These are phyloP conservation scores for Hortiboletus campestris DNA, from an alignment of 768 basidiomycete genomes.

Conservation along the genomic window DNA sequence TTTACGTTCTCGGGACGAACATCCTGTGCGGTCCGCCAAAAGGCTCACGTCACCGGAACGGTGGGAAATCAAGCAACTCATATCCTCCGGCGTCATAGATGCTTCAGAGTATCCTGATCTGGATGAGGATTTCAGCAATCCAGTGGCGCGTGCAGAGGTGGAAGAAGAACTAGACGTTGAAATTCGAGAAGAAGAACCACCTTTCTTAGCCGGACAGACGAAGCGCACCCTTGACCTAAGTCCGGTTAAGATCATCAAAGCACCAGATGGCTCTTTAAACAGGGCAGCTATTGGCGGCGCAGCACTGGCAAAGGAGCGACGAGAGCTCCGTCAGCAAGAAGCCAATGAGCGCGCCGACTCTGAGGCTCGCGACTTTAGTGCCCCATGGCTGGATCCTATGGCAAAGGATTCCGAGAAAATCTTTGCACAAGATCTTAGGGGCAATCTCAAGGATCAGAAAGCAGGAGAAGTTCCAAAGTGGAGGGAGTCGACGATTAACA, in stretches of 20 bases:
- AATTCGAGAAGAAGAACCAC: constrained; percentile 93
- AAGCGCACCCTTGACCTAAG: constrained; percentile 93
- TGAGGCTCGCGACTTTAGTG: constrained; percentile 89
- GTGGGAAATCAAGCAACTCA: constrained; percentile 99
- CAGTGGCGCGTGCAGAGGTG: constrained; percentile 76
- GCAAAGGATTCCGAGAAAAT: constrained; percentile 79
- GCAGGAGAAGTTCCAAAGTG: constrained; percentile 82
- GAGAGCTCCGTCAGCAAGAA: constrained; percentile 92
- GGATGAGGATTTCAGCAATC: constrained; percentile 80
- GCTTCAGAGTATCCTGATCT: constrained; percentile 94
- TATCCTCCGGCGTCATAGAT: constrained; percentile 89
- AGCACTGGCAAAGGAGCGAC: constrained; percentile 89
- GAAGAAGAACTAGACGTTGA: constrained; percentile 98
- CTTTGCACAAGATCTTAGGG: constrained; percentile 91
- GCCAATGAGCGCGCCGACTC: constrained; percentile 93
- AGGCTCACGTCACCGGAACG: constrained; percentile 94
- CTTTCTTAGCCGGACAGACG: constrained; percentile 95
- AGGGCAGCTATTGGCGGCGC: constrained; percentile 93
- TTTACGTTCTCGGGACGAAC: constrained; percentile 53
- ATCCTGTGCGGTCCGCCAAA: constrained; percentile 71
- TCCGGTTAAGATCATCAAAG: constrained; percentile 97
- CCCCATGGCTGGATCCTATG: constrained; percentile 99
- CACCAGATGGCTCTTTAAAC: constrained; percentile 96
- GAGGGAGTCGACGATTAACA: constrained; percentile 92
- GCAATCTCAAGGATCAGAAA: constrained; percentile 78